Conservation (phyloP, 2,329 filamentous ascomycete genomes). For the Dendrostoma leiphaemia region DNA sequence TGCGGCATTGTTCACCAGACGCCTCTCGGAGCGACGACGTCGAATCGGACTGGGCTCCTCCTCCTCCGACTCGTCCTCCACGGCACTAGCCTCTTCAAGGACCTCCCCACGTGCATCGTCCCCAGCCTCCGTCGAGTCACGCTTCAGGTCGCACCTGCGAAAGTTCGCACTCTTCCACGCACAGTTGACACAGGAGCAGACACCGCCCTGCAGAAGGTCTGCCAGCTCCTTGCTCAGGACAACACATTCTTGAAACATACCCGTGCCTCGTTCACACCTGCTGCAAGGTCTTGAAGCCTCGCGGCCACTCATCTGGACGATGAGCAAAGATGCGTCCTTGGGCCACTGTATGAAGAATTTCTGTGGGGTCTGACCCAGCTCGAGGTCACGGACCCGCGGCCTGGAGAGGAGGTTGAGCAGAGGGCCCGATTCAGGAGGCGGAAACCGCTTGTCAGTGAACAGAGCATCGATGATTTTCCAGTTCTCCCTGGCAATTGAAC, state of each 20-base stretch:
- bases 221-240: not conserved
- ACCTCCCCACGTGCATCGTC: not conserved
- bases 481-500: not conserved
- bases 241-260: constrained; percentile 3
- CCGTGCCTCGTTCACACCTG: not conserved
- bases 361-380: not conserved
- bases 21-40: not conserved
- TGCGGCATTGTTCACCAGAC: not conserved
- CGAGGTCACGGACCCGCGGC: not conserved
- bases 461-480: not conserved
- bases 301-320: constrained; percentile 2
- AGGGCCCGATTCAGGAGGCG: not conserved
- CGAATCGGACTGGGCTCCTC: no score
- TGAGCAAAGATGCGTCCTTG: constrained; percentile 2
- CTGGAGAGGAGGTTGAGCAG: not conserved
- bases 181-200: constrained; percentile 8
- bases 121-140: not conserved
- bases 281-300: constrained; percentile 2
- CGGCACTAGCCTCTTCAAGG: no score
- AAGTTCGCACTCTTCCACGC: not conserved
- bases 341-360: not conserved
- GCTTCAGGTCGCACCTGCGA: not conserved
- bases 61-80: not conserved
- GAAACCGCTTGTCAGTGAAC: not conserved
- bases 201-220: not conserved